Evolutionary conservation across 345 rosid species (phyloP).

Genomic region (Arabidopsis arenosa): DNA sequence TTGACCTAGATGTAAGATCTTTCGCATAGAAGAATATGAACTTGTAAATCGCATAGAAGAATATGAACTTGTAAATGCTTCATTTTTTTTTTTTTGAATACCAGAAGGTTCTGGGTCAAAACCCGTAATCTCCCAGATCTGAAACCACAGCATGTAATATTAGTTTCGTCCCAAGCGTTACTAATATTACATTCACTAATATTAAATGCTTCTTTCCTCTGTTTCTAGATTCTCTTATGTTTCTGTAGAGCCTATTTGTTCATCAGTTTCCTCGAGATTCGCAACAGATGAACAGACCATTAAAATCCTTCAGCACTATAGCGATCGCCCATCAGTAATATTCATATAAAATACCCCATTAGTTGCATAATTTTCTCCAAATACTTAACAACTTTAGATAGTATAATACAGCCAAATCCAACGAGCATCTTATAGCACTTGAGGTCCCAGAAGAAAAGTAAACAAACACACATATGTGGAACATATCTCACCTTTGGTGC

Average conservation of each 20-base stretch:
- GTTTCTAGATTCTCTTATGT: background rate
- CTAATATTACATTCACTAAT: too few relatives aligned
- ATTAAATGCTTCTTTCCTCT: background rate
- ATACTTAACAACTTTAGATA: background rate
- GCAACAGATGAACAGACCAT: too few relatives aligned
- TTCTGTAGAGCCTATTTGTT: background rate
- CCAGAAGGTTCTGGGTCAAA: too few relatives aligned
- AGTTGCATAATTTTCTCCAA: background rate
- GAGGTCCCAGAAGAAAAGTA: background rate
- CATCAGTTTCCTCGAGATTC: background rate
- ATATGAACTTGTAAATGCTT: too few relatives aligned
- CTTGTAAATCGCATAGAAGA: background rate
- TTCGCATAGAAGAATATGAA: background rate
- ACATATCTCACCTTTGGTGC: background rate
- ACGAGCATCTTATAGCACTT: slow-evolving; percentile 2
- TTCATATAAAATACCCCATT: too few relatives aligned
- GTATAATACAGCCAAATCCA: slow-evolving; percentile 3
- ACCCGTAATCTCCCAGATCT: too few relatives aligned
- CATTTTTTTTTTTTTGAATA: background rate
- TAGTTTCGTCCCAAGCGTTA: too few relatives aligned
- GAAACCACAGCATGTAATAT: too few relatives aligned
- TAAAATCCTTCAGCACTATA: background rate
- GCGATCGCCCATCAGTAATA: too few relatives aligned
- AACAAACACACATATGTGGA: background rate
- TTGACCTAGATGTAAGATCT: background rate